phyloP scores from a whole-genome alignment of 2,329 filamentous ascomycete species.

The Fulvia fulva region DNA sequence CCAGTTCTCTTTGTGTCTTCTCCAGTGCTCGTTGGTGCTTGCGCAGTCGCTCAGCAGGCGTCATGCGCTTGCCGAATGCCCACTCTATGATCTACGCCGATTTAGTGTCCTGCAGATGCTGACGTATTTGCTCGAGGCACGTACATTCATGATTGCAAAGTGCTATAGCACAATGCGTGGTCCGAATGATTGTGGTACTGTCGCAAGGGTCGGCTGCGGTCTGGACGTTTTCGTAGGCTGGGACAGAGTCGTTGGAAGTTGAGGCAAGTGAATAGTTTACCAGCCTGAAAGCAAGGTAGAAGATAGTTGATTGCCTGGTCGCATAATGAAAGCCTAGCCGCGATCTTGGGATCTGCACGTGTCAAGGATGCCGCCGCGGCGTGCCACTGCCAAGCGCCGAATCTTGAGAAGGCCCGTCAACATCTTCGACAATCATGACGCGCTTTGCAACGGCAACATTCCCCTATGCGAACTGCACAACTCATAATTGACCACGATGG shows the following conservation, averaged over 20 bases:
- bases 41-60: slow-evolving; percentile 83
- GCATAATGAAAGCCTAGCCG: neutral
- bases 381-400: neutral
- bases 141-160: slow-evolving; percentile 54
- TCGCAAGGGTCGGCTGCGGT: neutral
- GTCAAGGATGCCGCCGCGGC: neutral
- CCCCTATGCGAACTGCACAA: neutral
- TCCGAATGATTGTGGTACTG: neutral
- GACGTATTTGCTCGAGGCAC: slow-evolving; percentile 18
- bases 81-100: slow-evolving; percentile 80
- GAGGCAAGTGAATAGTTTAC: neutral
- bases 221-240: neutral
- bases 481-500: neutral
- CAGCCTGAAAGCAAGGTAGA: neutral
- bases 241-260: neutral
- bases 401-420: neutral
- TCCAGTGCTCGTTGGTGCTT: slow-evolving; percentile 96
- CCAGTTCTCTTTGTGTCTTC: slow-evolving; percentile 93
- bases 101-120: neutral
- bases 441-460: neutral
- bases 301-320: neutral
- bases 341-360: slow-evolving; percentile 1
- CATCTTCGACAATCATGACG: neutral
- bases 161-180: neutral
- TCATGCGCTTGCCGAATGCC: slow-evolving; percentile 99